Evolutionary conservation across 139 green algal genomes (phyloP).

Genomic region (Tetradesmus lagerheimii): DNA sequence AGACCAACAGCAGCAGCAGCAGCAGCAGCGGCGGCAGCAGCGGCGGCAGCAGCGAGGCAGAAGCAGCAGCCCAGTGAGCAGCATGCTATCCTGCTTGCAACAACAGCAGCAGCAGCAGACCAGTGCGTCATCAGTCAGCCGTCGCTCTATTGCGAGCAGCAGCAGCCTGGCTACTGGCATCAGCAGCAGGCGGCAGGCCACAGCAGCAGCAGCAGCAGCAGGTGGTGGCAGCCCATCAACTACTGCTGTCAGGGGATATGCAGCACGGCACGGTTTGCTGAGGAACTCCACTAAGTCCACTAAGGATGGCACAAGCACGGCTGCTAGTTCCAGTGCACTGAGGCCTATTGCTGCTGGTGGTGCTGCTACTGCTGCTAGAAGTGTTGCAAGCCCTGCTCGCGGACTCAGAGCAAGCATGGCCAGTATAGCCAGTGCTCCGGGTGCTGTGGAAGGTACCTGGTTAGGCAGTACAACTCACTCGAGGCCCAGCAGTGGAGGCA

Average conservation of each 20-base stretch:
- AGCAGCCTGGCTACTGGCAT: background rate
- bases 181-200: background rate
- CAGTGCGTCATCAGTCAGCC: background rate
- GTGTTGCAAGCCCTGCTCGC: background rate
- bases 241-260: slow-evolving; percentile 14
- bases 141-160: background rate
- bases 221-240: background rate
- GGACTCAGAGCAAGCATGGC: background rate
- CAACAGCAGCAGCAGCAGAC: background rate
- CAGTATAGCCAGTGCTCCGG: background rate
- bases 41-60: background rate
- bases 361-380: background rate
- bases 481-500: background rate
- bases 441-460: background rate
- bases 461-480: background rate
- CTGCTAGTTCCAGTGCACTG: background rate
- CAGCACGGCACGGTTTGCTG: background rate
- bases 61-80: background rate
- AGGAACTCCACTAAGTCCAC: background rate
- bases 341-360: background rate
- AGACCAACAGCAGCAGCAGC: background rate
- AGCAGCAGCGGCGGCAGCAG: background rate
- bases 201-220: background rate
- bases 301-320: background rate
- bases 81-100: background rate